Percentiles rank a stretch among this genome's conserved stretches.
These are phyloP conservation scores for Pichia pseudocactophila DNA, from an alignment of 805 yeast species.

Conservation along the genomic window DNA sequence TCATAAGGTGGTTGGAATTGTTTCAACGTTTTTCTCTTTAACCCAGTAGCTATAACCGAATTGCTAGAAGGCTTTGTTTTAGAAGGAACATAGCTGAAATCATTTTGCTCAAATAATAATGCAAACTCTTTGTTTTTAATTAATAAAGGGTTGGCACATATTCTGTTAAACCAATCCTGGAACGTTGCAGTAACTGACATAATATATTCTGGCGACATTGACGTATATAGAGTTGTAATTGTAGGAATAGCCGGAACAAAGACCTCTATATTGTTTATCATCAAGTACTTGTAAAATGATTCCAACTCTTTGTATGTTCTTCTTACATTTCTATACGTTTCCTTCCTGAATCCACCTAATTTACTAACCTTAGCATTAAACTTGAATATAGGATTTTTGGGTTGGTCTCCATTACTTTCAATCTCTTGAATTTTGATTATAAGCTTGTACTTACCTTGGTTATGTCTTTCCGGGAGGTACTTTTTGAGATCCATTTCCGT, in stretches of 20 bases:
- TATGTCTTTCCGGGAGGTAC: slow-evolving; percentile 43
- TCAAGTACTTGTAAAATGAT: slow-evolving; percentile 66
- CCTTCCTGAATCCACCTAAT: slow-evolving; percentile 67
- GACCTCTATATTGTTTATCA: slow-evolving; percentile 79
- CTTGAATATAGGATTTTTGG: slow-evolving; percentile 71
- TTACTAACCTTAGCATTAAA: slow-evolving; percentile 53
- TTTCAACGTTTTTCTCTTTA: slow-evolving; percentile 81
- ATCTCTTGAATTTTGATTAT: slow-evolving; percentile 53
- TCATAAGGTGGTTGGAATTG: slow-evolving; percentile 91
- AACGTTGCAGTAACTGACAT: slow-evolving; percentile 45
- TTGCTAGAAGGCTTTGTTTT: slow-evolving; percentile 31
- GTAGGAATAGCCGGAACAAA: slow-evolving; percentile 85
- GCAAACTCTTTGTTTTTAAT: slow-evolving; percentile 83
- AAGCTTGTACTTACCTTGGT: slow-evolving; percentile 33
- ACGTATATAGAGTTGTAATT: slow-evolving; percentile 67
- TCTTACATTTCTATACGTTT: slow-evolving; percentile 61
- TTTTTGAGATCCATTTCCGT: slow-evolving; percentile 35
- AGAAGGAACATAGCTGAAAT: slow-evolving; percentile 31
- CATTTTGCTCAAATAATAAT: slow-evolving; percentile 43
- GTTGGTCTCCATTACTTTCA: slow-evolving; percentile 51
- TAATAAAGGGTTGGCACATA: slow-evolving; percentile 67
- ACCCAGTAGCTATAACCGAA: slow-evolving; percentile 65
- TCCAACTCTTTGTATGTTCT: slow-evolving; percentile 74
- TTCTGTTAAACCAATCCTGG: slow-evolving; percentile 81
- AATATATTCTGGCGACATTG: slow-evolving; percentile 76